These are phyloP conservation scores for Hericium alpestre DNA, from an alignment of 768 basidiomycete genomes.

Conservation along the genomic window DNA sequence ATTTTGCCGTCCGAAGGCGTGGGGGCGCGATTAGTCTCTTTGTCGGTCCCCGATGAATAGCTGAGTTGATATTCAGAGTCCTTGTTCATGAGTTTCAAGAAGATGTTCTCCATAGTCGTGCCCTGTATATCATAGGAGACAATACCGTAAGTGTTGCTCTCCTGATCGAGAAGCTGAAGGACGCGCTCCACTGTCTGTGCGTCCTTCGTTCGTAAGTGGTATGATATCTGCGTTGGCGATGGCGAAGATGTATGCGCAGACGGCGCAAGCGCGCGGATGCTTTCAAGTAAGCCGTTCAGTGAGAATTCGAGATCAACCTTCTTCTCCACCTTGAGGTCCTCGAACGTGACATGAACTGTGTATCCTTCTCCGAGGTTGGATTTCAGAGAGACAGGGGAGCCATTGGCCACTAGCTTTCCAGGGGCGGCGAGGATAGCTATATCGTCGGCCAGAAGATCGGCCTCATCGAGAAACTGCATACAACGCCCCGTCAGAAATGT, in stretches of 20 bases:
- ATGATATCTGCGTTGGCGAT: conserved; percentile 35
- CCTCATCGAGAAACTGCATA: conserved; percentile 62
- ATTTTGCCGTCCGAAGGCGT: conserved; percentile 9
- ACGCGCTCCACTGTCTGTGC: conserved; percentile 41
- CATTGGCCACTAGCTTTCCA: conserved; percentile 63
- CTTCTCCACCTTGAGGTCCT: conserved; percentile 19
- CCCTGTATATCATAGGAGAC: conserved; percentile 56
- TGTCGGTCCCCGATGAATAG: not conserved
- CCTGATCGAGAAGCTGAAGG: conserved; percentile 41
- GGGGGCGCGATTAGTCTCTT: not conserved
- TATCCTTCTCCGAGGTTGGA: conserved; percentile 64
- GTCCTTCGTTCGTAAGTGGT: conserved; percentile 56
- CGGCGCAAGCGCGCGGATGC: conserved; percentile 36
- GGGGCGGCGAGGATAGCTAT: conserved; percentile 70
- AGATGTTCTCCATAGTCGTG: conserved; percentile 75
- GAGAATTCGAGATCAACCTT: conserved; percentile 13
- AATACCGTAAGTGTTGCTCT: conserved; percentile 28
- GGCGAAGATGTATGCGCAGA: conserved; percentile 30
- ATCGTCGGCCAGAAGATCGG: conserved; percentile 65
- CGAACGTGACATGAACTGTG: conserved; percentile 43
- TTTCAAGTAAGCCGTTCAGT: conserved; percentile 26
- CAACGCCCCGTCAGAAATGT: not conserved
- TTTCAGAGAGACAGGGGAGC: conserved; percentile 67
- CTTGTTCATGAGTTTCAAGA: conserved; percentile 47
- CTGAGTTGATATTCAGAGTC: not conserved